Conservation (phyloP, 2,329 filamentous ascomycete genomes). For the Ophiostoma novo-ulmi region DNA sequence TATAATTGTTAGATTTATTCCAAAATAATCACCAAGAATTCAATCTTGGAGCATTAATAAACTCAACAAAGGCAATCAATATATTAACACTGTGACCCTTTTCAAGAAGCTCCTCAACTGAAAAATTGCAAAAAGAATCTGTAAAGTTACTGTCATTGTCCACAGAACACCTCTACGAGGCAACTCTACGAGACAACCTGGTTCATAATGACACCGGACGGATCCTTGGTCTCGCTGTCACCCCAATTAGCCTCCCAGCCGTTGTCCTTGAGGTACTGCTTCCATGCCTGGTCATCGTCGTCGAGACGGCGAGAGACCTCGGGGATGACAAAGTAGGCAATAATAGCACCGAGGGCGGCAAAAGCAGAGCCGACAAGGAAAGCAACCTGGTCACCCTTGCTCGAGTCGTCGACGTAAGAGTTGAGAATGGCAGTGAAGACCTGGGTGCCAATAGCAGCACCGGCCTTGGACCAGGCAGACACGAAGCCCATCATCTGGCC, state of each 20-base stretch:
- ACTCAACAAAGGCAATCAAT: neutral
- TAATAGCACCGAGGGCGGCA: neutral
- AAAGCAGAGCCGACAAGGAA: slow-evolving; percentile 13
- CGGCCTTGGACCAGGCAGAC: slow-evolving; percentile 12
- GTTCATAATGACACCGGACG: slow-evolving; percentile 2
- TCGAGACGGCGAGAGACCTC: slow-evolving; percentile 11
- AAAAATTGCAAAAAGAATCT: too few species aligned
- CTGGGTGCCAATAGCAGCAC: slow-evolving; percentile 14
- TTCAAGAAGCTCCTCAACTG: neutral
- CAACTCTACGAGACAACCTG: neutral
- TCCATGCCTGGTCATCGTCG: slow-evolving; percentile 14
- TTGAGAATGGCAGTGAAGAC: slow-evolving; percentile 13
- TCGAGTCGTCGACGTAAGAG: neutral
- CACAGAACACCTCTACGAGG: neutral
- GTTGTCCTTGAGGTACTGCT: slow-evolving; percentile 15
- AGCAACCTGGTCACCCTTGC: slow-evolving; percentile 15
- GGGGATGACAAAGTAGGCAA: slow-evolving; percentile 13
- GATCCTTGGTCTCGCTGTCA: slow-evolving; percentile 13
- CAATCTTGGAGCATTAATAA: neutral
- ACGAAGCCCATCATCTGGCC: slow-evolving; percentile 17
- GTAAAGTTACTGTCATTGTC: neutral
- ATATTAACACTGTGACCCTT: neutral
- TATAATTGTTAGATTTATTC: too few species aligned
- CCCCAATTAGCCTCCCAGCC: slow-evolving; percentile 13
- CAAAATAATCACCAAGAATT: too few species aligned